phyloP scores from a whole-genome alignment of 768 basidiomycete species.

The button mushroom (Agaricus bisporus) region DNA sequence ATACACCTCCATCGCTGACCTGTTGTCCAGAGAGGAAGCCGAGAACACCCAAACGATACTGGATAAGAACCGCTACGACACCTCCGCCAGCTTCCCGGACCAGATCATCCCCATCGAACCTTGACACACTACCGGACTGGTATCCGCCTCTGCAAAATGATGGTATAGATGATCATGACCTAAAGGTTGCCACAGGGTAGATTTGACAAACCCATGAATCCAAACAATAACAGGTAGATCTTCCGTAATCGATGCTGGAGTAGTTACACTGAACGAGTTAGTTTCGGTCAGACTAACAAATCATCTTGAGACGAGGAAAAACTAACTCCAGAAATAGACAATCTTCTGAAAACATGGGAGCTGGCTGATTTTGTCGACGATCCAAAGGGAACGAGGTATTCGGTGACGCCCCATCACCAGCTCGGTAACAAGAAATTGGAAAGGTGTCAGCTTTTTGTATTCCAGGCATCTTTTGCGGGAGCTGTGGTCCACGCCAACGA shows the following conservation, averaged over 20 bases:
- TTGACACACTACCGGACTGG: neutral
- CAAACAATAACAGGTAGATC: constrained; percentile 35
- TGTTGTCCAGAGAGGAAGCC: constrained; percentile 40
- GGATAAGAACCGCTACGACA: constrained; percentile 34
- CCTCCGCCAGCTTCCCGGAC: constrained; percentile 28
- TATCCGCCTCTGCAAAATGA: constrained; percentile 8
- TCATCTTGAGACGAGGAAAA: neutral
- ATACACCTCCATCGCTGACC: constrained; percentile 34
- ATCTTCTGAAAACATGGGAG: constrained; percentile 25
- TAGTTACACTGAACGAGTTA: constrained; percentile 22
- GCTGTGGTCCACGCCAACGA: constrained; percentile 19
- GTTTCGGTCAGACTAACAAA: too few relatives aligned
- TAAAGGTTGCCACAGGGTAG: neutral
- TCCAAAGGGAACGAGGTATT: constrained; percentile 16
- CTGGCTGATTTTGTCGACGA: constrained; percentile 1
- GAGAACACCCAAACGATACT: constrained; percentile 40
- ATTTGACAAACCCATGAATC: constrained; percentile 33
- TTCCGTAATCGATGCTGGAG: constrained; percentile 24
- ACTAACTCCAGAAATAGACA: constrained; percentile 35
- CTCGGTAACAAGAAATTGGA: constrained; percentile 4
- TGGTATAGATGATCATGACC: neutral
- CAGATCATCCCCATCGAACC: constrained; percentile 27
- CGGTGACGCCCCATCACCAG: constrained; percentile 6
- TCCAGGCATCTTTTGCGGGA: neutral
- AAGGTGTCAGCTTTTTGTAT: constrained; percentile 3